These are phyloP conservation scores for Phytophthora sp. DNA, from an alignment of 352 stramenopile species.

Conservation along the genomic window DNA sequence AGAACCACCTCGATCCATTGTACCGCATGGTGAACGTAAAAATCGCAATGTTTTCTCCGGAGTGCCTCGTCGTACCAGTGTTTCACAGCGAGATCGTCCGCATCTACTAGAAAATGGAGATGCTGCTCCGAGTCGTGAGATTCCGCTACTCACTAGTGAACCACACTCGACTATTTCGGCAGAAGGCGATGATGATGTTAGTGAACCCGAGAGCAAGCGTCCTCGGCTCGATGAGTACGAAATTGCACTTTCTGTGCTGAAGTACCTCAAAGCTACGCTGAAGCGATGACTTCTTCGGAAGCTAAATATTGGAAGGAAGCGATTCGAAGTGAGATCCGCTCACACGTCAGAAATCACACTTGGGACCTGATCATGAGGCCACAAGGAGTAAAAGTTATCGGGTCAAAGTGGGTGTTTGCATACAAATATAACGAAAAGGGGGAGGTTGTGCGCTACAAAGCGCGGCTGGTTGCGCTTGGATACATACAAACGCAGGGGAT, in stretches of 20 bases:
- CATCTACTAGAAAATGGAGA: background rate
- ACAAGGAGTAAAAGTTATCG: slow-evolving; percentile 22
- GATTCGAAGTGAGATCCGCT: background rate
- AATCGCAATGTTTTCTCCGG: background rate
- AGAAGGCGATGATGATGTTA: background rate
- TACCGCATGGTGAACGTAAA: no score
- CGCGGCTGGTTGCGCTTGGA: slow-evolving; percentile 28
- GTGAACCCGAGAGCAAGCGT: background rate
- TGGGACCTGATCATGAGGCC: slow-evolving; percentile 11
- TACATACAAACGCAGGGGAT: slow-evolving; percentile 25
- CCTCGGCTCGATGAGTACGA: background rate
- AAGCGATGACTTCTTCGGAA: slow-evolving; percentile 5
- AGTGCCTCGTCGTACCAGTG: background rate
- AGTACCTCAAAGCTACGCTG: background rate
- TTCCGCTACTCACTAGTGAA: background rate
- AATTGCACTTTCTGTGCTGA: background rate
- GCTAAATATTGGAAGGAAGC: slow-evolving; percentile 21
- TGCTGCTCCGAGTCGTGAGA: background rate
- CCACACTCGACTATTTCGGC: background rate
- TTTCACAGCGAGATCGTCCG: background rate
- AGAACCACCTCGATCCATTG: no score
- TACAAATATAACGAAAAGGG: slow-evolving; percentile 24
- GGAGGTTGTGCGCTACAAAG: slow-evolving; percentile 33
- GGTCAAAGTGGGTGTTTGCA: slow-evolving; percentile 33
- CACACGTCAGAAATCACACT: slow-evolving; percentile 12